A percentile compares a stretch with the other conserved stretches of the same genome.
Conservation (phyloP, 2,329 filamentous ascomycete species). For the Ambrosiella beaveri region DNA sequence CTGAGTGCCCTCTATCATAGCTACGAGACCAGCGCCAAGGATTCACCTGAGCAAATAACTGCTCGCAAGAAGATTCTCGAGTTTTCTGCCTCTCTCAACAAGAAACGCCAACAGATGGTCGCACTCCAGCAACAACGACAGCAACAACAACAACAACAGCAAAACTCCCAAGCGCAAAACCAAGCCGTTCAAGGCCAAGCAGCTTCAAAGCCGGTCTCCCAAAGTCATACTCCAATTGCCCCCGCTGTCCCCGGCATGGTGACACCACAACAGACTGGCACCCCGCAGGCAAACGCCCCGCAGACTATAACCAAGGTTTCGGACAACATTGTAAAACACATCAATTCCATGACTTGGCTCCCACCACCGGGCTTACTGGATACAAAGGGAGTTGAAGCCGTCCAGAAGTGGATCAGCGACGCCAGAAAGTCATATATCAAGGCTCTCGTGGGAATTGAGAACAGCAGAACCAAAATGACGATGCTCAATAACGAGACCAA, state of each 20-base stretch:
- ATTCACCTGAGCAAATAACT: slow-evolving; percentile 30
- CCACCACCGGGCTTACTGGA: slow-evolving; percentile 26
- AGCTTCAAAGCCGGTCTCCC: slow-evolving; percentile 7
- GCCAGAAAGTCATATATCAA: slow-evolving; percentile 30
- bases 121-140: slow-evolving; percentile 24
- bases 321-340: slow-evolving; percentile 28
- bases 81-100: slow-evolving; percentile 39
- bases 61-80: slow-evolving; percentile 42
- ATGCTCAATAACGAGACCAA: slow-evolving; percentile 27
- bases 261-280: neutral
- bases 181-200: slow-evolving; percentile 15
- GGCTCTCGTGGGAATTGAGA: slow-evolving; percentile 34
- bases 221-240: slow-evolving; percentile 6
- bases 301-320: slow-evolving; percentile 22
- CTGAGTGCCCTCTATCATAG: slow-evolving; percentile 36
- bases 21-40: slow-evolving; percentile 29
- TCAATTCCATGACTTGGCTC: slow-evolving; percentile 31
- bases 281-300: slow-evolving; percentile 14
- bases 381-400: slow-evolving; percentile 26
- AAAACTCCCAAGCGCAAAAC: slow-evolving; percentile 14
- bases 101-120: slow-evolving; percentile 21
- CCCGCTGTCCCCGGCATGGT: slow-evolving; percentile 13
- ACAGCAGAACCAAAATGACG: slow-evolving; percentile 23
- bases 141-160: slow-evolving; percentile 14
- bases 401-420: slow-evolving; percentile 30